Conservation (phyloP, 2,329 filamentous ascomycete genomes). For the Calonectria pseudoreteaudii region DNA sequence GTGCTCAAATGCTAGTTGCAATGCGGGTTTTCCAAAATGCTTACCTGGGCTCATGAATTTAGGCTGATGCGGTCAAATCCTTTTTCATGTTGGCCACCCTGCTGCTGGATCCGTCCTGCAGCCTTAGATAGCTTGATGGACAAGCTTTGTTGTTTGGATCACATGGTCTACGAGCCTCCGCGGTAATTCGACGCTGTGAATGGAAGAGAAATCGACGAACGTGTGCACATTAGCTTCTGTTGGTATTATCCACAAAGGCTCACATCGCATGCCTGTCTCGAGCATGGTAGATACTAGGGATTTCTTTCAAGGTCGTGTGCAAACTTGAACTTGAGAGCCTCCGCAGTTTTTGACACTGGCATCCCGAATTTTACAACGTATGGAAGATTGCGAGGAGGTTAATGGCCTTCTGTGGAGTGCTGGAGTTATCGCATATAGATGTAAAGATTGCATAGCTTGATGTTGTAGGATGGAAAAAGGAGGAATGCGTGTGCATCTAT, state of each 20-base stretch:
- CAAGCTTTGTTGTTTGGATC: neutral
- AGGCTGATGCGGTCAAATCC: constrained; percentile 43
- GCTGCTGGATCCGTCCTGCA: constrained; percentile 38
- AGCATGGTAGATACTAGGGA: too few species aligned
- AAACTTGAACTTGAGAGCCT: too few species aligned
- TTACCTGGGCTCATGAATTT: neutral
- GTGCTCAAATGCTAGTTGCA: constrained; percentile 38
- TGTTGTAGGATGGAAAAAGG: too few species aligned
- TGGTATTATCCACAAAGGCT: constrained; percentile 5
- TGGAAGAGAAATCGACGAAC: neutral
- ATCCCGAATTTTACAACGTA: too few species aligned
- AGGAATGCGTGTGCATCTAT: too few species aligned
- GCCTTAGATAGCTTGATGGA: neutral
- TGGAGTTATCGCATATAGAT: too few species aligned
- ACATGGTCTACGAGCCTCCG: neutral
- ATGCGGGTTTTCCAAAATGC: constrained; percentile 41
- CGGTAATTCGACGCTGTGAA: neutral
- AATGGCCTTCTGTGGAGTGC: too few species aligned
- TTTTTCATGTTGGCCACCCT: constrained; percentile 50
- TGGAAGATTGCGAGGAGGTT: too few species aligned
- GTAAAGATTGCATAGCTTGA: too few species aligned
- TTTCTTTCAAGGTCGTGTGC: too few species aligned
- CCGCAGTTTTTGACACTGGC: too few species aligned
- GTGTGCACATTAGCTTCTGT: neutral
- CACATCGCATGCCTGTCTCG: too few species aligned